Evolutionary conservation across 345 rosid genomes (phyloP), one percentile per base, ranked within the genome.

Genomic region (Syzygium jambos): DNA sequence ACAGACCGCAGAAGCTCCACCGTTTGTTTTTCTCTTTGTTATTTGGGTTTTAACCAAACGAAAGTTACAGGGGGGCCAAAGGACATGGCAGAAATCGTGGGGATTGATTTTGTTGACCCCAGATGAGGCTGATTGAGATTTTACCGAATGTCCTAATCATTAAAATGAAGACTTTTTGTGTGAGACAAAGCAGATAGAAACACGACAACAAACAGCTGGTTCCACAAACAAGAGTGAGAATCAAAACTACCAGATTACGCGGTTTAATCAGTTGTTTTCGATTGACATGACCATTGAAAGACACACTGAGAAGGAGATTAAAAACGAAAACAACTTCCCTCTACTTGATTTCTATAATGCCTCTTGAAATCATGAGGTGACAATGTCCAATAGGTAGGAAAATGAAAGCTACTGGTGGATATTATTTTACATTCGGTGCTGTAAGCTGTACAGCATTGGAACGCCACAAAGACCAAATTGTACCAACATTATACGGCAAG

Each of bases 131-230:
- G 61, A 85, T 84, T 83, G 51, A 11, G 52, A 57, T 80, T 52
- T 22, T 54, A 54, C 54, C 78, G 61, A 65, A 87, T 78, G 93
- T 91, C 94, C 86, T 94, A 92, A 93, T 95, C 97, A 91, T 92
- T 90, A 61, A 83, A 84, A 88, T 89, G 89, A 90, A 90, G 92
- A 92, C 92, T 91, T 93, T 86, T 88, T 91, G 59, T 95, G 27
- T 91, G 87, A 51, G 43, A 23, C 54, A 91, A 98, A 97, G 96
- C 98, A 95, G 98, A 95, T 94, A 92, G 73, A 87, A 94, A 92
- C 95, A 55, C 89, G 87, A 46, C 43, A 17, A 52, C 92, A 94
- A 95, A 95, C 98, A 95, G 96, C 96, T 94, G 92, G 54, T 77
- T 73, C 82, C 82, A 73, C 82, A 34, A 96, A 91, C 95, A 92